A percentile compares a stretch with the other conserved stretches of the same genome.
phyloP scores from a whole-genome alignment of 140 eudicot genomes.

The Stevia rebaudiana region DNA sequence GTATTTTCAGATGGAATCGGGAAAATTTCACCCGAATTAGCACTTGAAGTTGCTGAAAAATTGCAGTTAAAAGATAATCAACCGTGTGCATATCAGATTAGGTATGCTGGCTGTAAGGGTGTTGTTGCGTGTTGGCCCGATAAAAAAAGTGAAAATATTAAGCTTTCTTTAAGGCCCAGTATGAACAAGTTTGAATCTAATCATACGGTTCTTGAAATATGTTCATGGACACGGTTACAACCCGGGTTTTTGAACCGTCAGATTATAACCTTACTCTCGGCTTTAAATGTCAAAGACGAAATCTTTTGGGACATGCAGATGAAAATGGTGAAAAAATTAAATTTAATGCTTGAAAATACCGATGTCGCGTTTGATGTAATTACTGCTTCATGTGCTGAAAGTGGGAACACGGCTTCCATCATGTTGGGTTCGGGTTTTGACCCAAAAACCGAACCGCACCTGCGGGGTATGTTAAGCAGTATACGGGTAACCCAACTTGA shows the following conservation, averaged over 20 bases:
- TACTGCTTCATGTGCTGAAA: conserved; percentile 75
- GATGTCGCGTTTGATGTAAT: conserved; percentile 66
- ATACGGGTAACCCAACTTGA: conserved; percentile 76
- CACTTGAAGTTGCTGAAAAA: conserved; percentile 63
- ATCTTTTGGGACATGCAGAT: conserved; percentile 71
- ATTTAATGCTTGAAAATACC: conserved; percentile 51
- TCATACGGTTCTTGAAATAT: conserved; percentile 66
- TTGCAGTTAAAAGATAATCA: conserved; percentile 43
- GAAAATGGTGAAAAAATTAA: conserved; percentile 43
- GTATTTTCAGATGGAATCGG: conserved; percentile 89
- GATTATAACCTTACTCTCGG: conserved; percentile 75
- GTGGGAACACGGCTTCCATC: conserved; percentile 77
- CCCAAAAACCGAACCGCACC: conserved; percentile 72
- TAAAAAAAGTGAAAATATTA: conserved; percentile 27
- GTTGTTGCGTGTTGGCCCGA: conserved; percentile 69
- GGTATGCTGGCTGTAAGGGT: conserved; percentile 75
- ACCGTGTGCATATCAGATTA: conserved; percentile 66
- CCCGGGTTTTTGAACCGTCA: conserved; percentile 89
- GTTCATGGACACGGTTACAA: conserved; percentile 79
- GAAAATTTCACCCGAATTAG: conserved; percentile 60
- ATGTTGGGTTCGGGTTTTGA: conserved; percentile 86
- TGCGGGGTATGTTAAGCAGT: conserved; percentile 71
- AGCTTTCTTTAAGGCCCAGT: conserved; percentile 45
- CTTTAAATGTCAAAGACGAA: conserved; percentile 55
- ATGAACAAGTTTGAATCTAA: conserved; percentile 67